Evolutionary conservation across 2,329 filamentous ascomycete species (phyloP), one percentile per base, ranked within the genome.

Genomic region (Tetracladium maxilliforme): DNA sequence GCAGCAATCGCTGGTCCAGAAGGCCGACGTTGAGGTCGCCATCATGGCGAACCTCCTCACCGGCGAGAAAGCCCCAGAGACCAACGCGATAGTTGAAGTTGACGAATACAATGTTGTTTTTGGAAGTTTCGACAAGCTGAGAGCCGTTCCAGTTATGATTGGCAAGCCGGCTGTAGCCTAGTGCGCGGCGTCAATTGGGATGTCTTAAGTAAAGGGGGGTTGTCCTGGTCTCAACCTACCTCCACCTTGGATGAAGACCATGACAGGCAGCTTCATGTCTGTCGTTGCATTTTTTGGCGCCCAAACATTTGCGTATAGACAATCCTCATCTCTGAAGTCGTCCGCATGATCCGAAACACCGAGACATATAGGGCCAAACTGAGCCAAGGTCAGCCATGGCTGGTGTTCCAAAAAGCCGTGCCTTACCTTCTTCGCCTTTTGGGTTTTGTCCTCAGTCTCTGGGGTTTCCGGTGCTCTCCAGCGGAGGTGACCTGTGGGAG

Each of bases 401-500:
- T n/a, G n/a, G n/a, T n/a, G n/a, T n/a, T n/a, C n/a, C n/a, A n/a
- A n/a, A n/a, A n/a, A n/a, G n/a, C n/a, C n/a, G n/a, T n/a, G n/a
- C n/a, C n/a, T n/a, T n/a, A 71, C 70, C 43, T 57, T 40, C n/a
- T 56, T 52, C 12, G 76, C 76, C 28, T 56, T 38, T 29, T 70
- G 60, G 4, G 65, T 41, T 2, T 49, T 53, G 3, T 47, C 30
- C 11, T 54, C 49, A 3, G 43, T 36, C 0, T 49, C 33, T 3
- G 79, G 78, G 42, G 80, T 71, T 37, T 63, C 53, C 1, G 81
- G 77, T 9, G 70, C 68, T 26, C 60, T 55, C 41, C 84, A 87
- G 12, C 81, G 62, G 31, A 80, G 43, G 6, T 64, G 38, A 2
- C 71, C 74, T 3, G 77, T 29, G 1, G 80, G 80, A 10, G 78